phyloP scores from a whole-genome alignment of 208 protist species.

The Strigomonas culicis region DNA sequence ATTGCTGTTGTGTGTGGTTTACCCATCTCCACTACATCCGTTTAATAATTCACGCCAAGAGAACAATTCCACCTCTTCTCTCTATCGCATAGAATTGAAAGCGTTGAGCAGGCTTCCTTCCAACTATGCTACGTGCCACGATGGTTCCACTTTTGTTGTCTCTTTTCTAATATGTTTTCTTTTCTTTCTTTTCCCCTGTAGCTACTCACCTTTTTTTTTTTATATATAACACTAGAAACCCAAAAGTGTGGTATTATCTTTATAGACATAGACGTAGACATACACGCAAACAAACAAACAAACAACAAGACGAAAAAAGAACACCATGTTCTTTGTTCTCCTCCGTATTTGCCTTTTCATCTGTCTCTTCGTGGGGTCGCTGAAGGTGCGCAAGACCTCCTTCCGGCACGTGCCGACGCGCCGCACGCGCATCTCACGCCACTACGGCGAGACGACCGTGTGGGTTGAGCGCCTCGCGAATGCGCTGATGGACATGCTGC shows the following conservation, averaged over 20 bases:
- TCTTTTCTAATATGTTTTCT: constrained; percentile 6
- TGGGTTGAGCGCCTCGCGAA: constrained; percentile 74
- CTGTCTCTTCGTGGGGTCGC: constrained; percentile 25
- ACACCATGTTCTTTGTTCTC: constrained; percentile 19
- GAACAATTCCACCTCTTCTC: no score
- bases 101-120: no score
- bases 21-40: no score
- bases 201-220: no score
- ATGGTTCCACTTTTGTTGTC: no score
- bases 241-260: no score
- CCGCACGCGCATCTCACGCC: constrained; percentile 71
- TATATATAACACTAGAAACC: no score
- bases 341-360: constrained; percentile 27
- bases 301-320: not conserved
- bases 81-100: no score
- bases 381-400: constrained; percentile 60
- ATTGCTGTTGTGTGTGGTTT: no score
- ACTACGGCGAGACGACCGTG: constrained; percentile 61
- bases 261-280: not conserved
- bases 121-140: no score
- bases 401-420: constrained; percentile 69
- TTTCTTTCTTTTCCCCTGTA: not conserved
- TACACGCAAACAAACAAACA: not conserved
- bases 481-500: constrained; percentile 55
- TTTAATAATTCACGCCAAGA: no score